Evolutionary conservation across 2,329 filamentous ascomycete genomes (phyloP).

Genomic region (Xylaria digitata): DNA sequence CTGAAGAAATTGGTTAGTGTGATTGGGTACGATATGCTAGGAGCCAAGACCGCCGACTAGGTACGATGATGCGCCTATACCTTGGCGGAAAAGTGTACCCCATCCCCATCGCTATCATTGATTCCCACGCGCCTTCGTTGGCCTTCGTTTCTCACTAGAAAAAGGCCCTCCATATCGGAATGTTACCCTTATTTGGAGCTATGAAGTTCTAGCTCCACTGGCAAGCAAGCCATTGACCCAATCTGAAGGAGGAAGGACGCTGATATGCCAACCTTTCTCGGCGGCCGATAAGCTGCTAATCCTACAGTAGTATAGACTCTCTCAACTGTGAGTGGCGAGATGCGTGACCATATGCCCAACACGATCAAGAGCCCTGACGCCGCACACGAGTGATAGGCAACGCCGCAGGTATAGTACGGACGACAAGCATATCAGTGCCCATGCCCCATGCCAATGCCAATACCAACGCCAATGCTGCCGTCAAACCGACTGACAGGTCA

Average conservation of each 20-base stretch:
- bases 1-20: background rate
- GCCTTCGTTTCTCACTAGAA: constrained; percentile 8
- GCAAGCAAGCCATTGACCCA: constrained; percentile 1
- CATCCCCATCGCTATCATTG: background rate
- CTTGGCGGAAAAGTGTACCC: constrained; percentile 26
- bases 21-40: constrained; percentile 18
- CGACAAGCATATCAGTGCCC: constrained; percentile 14
- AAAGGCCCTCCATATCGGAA: constrained; percentile 19
- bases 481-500: background rate
- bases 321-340: constrained; percentile 19
- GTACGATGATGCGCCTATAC: constrained; percentile 21
- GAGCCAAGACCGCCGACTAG: constrained; percentile 1
- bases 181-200: constrained; percentile 25
- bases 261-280: constrained; percentile 30
- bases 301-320: constrained; percentile 10
- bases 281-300: constrained; percentile 30
- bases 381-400: constrained; percentile 14
- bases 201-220: constrained; percentile 14
- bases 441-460: background rate
- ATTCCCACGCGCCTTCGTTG: background rate
- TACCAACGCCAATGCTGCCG: constrained; percentile 16
- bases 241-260: constrained; percentile 28
- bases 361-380: constrained; percentile 19
- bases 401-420: constrained; percentile 2
- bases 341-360: constrained; percentile 13